Conservation (phyloP, 225 moss, liverwort and hornwort genomes). For the Pseudisothecium myosuroides region DNA sequence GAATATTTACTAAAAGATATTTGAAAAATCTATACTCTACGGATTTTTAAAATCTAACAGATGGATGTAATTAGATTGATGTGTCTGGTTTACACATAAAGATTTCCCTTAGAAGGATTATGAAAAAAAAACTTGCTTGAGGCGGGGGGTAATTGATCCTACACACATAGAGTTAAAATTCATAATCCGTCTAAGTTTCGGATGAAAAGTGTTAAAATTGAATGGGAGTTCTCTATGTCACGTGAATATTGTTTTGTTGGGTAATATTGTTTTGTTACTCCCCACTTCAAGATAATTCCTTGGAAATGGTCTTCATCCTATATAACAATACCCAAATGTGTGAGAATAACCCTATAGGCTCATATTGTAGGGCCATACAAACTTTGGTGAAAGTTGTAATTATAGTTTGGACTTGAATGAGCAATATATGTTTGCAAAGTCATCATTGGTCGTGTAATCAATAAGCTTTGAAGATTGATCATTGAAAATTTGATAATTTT, state of each 20-base stretch:
- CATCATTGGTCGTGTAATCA: not conserved
- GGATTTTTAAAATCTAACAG: not conserved
- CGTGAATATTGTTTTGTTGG: not conserved
- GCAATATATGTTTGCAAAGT: not conserved
- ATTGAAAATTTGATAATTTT: not conserved
- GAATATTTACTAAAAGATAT: too few species aligned
- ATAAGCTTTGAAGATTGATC: not conserved
- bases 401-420: not conserved
- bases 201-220: not conserved
- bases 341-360: not conserved
- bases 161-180: too few species aligned
- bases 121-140: too few species aligned
- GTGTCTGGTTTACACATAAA: too few species aligned
- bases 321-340: not conserved
- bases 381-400: not conserved
- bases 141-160: too few species aligned
- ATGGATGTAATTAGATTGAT: not conserved
- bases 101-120: fast-evolving
- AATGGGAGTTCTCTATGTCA: not conserved
- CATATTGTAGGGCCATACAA: not conserved
- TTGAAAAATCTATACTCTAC: not conserved
- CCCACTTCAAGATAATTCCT: fast-evolving
- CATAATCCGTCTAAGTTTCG: not conserved
- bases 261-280: fast-evolving
- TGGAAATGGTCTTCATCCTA: not conserved